Percentiles rank a stretch among this genome's conserved stretches.
Evolutionary conservation across 257 asterid genomes (phyloP).

Genomic region (Primulina tabacum): DNA sequence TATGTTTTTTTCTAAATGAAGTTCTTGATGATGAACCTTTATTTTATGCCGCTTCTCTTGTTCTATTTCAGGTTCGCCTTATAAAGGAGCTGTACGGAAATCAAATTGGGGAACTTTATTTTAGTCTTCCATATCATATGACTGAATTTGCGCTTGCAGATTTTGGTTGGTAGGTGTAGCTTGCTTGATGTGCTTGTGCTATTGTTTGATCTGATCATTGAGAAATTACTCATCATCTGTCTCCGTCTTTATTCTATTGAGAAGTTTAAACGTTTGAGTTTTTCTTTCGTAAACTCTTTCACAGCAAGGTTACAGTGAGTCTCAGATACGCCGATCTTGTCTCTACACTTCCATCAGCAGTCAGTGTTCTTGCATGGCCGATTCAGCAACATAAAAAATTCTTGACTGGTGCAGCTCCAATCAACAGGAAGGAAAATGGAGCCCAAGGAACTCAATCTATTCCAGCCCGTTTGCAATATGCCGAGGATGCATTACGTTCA

Average conservation of each 20-base stretch:
- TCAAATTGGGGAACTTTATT: conserved; percentile 85
- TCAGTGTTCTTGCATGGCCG: conserved; percentile 90
- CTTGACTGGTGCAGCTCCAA: conserved; percentile 27
- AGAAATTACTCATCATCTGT: background rate
- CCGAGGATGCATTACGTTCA: conserved; percentile 78
- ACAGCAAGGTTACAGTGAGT: conserved; percentile 83
- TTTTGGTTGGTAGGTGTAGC: conserved; percentile 65
- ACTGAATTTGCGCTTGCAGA: conserved; percentile 72
- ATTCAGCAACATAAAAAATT: conserved; percentile 44
- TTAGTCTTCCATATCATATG: conserved; percentile 88
- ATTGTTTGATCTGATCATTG: conserved; percentile 13
- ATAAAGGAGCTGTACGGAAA: conserved; percentile 93
- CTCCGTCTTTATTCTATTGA: background rate
- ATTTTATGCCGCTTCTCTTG: conserved; percentile 21
- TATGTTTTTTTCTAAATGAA: conserved; percentile 4
- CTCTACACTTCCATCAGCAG: conserved; percentile 71
- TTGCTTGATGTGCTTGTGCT: conserved; percentile 17
- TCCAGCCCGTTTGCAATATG: conserved; percentile 65
- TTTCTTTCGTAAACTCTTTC: conserved; percentile 18
- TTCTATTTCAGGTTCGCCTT: conserved; percentile 77
- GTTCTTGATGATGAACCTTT: conserved; percentile 13
- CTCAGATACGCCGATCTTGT: conserved; percentile 74
- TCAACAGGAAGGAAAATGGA: conserved; percentile 42
- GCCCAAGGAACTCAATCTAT: conserved; percentile 32
- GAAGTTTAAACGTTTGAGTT: background rate